Percentiles rank a stretch among this genome's conserved stretches.
These are phyloP conservation scores for Thoreauomyces humboldtii DNA, from an alignment of 192 early-diverging fungal genomes.

Conservation along the genomic window DNA sequence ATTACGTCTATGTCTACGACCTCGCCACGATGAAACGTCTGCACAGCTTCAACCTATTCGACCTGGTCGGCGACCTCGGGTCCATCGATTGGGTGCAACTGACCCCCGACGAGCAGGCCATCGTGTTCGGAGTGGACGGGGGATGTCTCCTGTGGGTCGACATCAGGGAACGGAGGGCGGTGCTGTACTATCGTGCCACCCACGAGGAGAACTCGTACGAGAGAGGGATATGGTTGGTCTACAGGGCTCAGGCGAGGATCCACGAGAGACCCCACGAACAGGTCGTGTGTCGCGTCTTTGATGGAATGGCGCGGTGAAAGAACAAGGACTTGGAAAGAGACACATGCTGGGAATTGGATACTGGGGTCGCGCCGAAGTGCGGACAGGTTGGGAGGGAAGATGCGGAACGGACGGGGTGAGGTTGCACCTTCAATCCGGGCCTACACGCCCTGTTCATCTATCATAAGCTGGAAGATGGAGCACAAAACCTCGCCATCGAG, in stretches of 20 bases:
- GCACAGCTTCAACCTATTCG: conserved; percentile 11
- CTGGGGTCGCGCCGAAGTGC: no score
- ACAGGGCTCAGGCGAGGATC: not conserved
- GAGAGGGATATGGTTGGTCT: conserved; percentile 12
- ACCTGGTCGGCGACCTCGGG: conserved; percentile 3
- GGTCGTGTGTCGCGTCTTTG: conserved; percentile 2
- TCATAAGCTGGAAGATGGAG: no score
- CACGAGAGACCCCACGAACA: not conserved
- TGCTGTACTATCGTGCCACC: not conserved
- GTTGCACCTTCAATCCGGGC: no score
- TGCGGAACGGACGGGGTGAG: no score
- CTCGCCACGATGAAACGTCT: conserved; percentile 11
- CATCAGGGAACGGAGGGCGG: not conserved
- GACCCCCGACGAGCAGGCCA: conserved; percentile 3
- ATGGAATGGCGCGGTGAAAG: no score
- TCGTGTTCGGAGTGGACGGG: not conserved
- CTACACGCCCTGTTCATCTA: no score
- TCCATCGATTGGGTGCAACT: conserved; percentile 13
- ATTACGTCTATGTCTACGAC: conserved; percentile 1
- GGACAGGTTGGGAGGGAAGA: no score
- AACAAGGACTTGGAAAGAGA: no score
- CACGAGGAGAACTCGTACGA: conserved; percentile 6
- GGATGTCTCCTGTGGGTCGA: conserved; percentile 9
- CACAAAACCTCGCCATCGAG: no score
- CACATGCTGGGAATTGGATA: no score